These are phyloP conservation scores for Clathrus columnatus DNA, from an alignment of 768 basidiomycete species.

Conservation along the genomic window DNA sequence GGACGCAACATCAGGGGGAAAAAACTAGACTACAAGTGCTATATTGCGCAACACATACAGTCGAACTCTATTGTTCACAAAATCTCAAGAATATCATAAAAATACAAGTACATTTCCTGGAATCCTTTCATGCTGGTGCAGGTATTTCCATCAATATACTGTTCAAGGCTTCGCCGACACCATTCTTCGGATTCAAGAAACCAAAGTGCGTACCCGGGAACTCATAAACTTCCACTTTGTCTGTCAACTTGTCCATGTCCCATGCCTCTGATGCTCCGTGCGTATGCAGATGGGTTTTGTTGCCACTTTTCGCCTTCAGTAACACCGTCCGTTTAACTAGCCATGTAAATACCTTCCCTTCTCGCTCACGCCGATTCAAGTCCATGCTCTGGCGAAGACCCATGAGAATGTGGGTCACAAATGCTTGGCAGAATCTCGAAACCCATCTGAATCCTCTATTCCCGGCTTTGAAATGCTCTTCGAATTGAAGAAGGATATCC, in stretches of 20 bases:
- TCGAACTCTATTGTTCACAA: no score
- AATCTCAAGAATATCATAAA: no score
- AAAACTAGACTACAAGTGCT: no score
- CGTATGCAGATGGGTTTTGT: not conserved
- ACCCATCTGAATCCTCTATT: conserved; percentile 2
- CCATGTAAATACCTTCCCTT: no score
- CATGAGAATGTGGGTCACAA: conserved; percentile 9
- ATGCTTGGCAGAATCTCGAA: conserved; percentile 11
- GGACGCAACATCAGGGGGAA: no score
- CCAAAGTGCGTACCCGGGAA: conserved; percentile 12
- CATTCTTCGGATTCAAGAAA: no score
- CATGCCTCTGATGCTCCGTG: conserved; percentile 1
- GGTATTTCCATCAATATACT: no score
- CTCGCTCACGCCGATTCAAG: not conserved
- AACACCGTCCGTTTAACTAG: conserved; percentile 7
- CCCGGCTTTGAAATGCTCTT: conserved; percentile 7
- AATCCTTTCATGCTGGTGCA: no score
- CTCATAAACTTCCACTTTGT: conserved; percentile 5
- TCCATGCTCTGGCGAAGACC: conserved; percentile 7
- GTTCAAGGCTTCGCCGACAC: no score
- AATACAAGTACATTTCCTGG: no score
- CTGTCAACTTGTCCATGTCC: conserved; percentile 8
- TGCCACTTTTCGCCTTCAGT: conserved; percentile 1
- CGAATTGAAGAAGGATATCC: conserved; percentile 7
- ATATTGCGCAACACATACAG: no score